These are phyloP conservation scores for Xylariaceae sp. DNA, from an alignment of 2,329 filamentous ascomycete genomes.

Conservation along the genomic window DNA sequence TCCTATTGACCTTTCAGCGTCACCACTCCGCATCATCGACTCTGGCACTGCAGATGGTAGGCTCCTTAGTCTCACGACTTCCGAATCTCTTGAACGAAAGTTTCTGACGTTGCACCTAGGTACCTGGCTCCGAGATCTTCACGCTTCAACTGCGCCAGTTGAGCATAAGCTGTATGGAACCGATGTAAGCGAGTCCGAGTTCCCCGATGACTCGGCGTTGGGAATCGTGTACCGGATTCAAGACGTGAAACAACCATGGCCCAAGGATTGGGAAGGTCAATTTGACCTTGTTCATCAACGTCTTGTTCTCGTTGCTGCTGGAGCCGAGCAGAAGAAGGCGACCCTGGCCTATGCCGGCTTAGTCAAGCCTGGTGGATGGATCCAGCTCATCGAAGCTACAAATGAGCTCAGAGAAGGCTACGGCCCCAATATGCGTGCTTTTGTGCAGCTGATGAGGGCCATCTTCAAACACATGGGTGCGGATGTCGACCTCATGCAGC, in stretches of 20 bases:
- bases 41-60: slow-evolving; percentile 2
- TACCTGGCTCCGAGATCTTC: slow-evolving; percentile 2
- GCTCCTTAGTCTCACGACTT: background rate
- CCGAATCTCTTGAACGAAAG: background rate
- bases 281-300: slow-evolving; percentile 6
- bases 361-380: slow-evolving; percentile 6
- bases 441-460: slow-evolving; percentile 2
- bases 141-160: background rate
- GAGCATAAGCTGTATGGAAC: background rate
- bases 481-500: background rate
- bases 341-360: background rate
- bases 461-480: slow-evolving; percentile 1
- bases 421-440: slow-evolving; percentile 2
- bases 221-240: background rate
- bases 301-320: slow-evolving; percentile 3
- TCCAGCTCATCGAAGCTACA: slow-evolving; percentile 8
- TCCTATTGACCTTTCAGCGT: background rate
- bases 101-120: background rate
- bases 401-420: background rate
- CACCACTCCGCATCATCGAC: slow-evolving; percentile 1
- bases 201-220: background rate
- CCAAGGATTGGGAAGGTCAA: slow-evolving; percentile 1
- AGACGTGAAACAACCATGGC: background rate
- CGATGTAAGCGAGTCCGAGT: background rate
- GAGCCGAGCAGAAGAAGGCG: slow-evolving; percentile 1